Percentiles rank a stretch among this genome's conserved stretches.
Evolutionary conservation across 2,329 filamentous ascomycete species (phyloP).

Genomic region (Paecilomyces sp.): DNA sequence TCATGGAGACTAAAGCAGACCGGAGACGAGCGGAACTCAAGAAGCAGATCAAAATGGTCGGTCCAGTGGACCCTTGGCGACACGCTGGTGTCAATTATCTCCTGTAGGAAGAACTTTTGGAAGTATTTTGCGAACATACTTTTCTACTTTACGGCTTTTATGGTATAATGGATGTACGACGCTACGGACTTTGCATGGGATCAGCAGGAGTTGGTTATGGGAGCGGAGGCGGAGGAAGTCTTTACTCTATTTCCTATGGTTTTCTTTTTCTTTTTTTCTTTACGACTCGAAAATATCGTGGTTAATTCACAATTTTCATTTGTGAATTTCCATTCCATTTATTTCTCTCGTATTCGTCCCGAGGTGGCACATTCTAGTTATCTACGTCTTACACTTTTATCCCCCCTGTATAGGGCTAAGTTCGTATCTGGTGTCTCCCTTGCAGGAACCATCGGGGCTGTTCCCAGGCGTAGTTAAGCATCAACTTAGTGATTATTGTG

Average conservation of each 20-base stretch:
- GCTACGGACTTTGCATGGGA: neutral
- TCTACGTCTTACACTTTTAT: too few species aligned
- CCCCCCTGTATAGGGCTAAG: neutral
- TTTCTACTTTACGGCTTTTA: neutral
- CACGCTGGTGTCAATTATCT: constrained; percentile 16
- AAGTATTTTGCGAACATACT: neutral
- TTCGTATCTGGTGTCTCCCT: neutral
- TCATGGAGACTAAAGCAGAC: constrained; percentile 25
- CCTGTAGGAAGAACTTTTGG: constrained; percentile 11
- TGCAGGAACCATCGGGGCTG: neutral
- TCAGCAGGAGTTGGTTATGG: neutral
- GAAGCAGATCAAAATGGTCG: constrained; percentile 33
- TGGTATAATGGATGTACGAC: neutral
- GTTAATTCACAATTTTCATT: neutral
- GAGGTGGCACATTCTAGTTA: neutral
- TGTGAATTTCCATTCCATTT: neutral
- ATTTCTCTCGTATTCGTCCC: neutral
- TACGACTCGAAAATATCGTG: neutral
- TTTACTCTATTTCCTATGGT: neutral
- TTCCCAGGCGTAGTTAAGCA: neutral
- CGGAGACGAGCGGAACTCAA: constrained; percentile 31
- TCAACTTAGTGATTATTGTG: neutral
- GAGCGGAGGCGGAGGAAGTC: neutral
- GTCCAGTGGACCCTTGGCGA: constrained; percentile 14
- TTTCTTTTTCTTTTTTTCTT: neutral